phyloP scores from a whole-genome alignment of 169 alveolate genomes.

The Plasmodium chabaudi region DNA sequence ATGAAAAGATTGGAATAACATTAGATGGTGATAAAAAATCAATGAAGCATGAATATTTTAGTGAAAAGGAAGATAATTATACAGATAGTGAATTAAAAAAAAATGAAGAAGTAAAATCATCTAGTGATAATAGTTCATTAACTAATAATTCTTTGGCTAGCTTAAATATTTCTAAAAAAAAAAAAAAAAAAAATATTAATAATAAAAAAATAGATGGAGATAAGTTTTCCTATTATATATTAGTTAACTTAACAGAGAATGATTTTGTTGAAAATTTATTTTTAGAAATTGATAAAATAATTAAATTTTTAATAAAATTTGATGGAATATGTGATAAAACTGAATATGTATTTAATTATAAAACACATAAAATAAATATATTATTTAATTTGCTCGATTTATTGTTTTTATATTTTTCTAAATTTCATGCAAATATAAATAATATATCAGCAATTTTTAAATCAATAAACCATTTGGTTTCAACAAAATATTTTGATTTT shows the following conservation, averaged over 20 bases:
- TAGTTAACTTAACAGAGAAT: conserved; percentile 37
- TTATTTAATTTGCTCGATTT: conserved; percentile 64
- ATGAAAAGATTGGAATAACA: conserved; percentile 48
- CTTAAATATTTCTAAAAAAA: conserved; percentile 6
- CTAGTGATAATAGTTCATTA: conserved; percentile 35
- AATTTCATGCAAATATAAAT: conserved; percentile 52
- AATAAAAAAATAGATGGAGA: conserved; percentile 39
- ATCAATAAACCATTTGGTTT: conserved; percentile 50
- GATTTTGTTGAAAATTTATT: conserved; percentile 60
- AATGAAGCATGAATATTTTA: background rate
- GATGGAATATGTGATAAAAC: conserved; percentile 38
- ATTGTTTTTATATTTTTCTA: conserved; percentile 55
- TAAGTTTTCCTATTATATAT: conserved; percentile 39
- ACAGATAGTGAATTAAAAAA: conserved; percentile 37
- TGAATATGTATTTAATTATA: conserved; percentile 47
- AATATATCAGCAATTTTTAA: conserved; percentile 27
- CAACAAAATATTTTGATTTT: conserved; percentile 43
- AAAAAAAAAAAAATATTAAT: conserved; percentile 1
- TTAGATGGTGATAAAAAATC: background rate
- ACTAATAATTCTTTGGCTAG: conserved; percentile 20
- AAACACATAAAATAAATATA: conserved; percentile 59
- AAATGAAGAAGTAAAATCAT: conserved; percentile 30
- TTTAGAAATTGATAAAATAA: conserved; percentile 48
- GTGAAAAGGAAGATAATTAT: conserved; percentile 21
- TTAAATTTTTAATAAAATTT: conserved; percentile 53